Evolutionary conservation across 306 rosid genomes (phyloP).

Genomic region (Cyclanthera cordifolia): DNA sequence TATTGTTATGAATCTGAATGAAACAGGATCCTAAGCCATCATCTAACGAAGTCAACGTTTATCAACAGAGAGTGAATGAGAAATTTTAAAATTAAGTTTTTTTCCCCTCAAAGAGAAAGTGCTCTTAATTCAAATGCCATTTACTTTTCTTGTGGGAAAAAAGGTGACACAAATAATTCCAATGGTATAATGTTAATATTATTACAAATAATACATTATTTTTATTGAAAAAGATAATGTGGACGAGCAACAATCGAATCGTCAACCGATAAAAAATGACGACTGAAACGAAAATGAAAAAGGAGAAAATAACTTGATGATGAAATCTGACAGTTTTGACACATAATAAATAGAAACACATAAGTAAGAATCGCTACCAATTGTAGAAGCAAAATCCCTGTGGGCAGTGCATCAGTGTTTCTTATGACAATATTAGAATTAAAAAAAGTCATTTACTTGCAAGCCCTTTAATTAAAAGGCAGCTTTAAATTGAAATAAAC

Average conservation of each 20-base stretch:
- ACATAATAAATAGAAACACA: background rate
- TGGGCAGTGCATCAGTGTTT: no score
- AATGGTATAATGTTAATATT: background rate
- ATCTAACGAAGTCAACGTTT: background rate
- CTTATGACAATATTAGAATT: no score
- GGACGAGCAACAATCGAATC: constrained; percentile 71
- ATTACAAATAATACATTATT: background rate
- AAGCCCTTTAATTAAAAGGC: background rate
- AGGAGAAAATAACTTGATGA: no score
- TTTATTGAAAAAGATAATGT: constrained; percentile 19
- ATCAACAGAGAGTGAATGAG: background rate
- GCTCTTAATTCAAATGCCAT: background rate
- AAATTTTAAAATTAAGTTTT: no score
- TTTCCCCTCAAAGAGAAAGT: background rate
- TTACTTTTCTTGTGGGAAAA: background rate
- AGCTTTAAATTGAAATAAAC: background rate
- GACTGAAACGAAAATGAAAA: constrained; percentile 57
- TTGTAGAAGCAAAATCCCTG: no score
- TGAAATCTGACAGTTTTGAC: background rate
- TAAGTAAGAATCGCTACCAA: no score
- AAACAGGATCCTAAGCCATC: background rate
- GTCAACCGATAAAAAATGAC: constrained; percentile 36
- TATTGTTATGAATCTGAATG: background rate
- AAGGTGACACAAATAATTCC: background rate
- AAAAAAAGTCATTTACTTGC: background rate